Percentiles rank a stretch among this genome's conserved stretches.
These are phyloP conservation scores for Penicillium tannophilum DNA, from an alignment of 495 filamentous ascomycete species.

Conservation along the genomic window DNA sequence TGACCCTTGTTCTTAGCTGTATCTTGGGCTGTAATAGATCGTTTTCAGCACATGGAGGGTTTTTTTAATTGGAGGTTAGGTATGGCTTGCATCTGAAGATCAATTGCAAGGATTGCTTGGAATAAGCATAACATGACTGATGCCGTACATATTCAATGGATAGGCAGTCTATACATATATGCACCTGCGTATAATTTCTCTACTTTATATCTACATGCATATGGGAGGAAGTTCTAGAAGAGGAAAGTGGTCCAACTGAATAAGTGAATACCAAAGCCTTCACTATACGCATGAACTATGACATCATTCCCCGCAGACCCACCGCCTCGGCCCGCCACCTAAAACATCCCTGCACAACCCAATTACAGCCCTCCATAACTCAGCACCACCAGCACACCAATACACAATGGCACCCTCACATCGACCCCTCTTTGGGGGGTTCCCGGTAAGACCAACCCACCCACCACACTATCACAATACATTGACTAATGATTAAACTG, in stretches of 20 bases:
- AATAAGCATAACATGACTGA: no score
- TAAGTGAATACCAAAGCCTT: no score
- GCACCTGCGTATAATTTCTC: no score
- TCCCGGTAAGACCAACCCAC: conserved; percentile 10
- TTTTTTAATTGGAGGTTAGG: not conserved
- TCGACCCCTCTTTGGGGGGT: conserved; percentile 25
- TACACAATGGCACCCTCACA: conserved; percentile 20
- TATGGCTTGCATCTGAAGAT: not conserved
- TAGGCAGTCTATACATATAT: no score
- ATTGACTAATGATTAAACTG: no score
- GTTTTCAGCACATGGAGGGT: no score
- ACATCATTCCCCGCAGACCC: conserved; percentile 19
- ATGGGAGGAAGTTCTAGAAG: no score
- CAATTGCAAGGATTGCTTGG: no score
- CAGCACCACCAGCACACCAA: not conserved
- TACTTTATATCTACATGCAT: no score
- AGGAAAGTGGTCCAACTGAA: no score
- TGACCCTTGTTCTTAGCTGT: not conserved
- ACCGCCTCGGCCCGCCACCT: conserved; percentile 15
- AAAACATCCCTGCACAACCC: not conserved
- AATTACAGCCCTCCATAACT: not conserved
- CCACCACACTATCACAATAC: no score
- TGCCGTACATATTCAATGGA: no score
- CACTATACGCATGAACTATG: conserved; percentile 5
- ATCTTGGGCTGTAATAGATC: not conserved